These are phyloP conservation scores for Capronia americana DNA, from an alignment of 2,329 filamentous ascomycete species.

Conservation along the genomic window DNA sequence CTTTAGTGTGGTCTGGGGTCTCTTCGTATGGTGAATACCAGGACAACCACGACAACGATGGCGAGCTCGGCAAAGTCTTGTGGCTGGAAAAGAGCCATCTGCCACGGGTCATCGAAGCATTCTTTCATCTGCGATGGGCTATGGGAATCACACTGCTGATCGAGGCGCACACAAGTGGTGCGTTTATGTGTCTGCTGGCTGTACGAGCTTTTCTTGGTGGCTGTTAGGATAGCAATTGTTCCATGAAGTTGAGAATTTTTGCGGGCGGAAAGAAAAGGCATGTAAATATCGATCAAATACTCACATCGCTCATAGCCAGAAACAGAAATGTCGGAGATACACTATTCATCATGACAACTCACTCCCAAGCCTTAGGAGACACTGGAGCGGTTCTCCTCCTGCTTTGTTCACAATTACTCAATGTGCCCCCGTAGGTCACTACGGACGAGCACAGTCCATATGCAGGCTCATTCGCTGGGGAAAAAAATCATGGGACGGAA, in stretches of 20 bases:
- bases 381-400: too few species aligned
- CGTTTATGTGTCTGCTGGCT: neutral
- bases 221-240: neutral
- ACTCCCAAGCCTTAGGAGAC: neutral
- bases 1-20: neutral
- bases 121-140: neutral
- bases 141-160: neutral
- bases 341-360: neutral
- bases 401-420: neutral
- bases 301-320: neutral
- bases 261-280: neutral
- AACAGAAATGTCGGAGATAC: neutral
- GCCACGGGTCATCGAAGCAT: neutral
- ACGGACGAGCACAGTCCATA: neutral
- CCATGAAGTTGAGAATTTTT: neutral
- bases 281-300: neutral
- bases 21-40: neutral
- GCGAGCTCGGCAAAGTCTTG: neutral
- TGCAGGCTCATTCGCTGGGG: neutral
- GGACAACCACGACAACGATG: neutral
- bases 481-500: slow-evolving; percentile 10
- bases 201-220: neutral
- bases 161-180: neutral
- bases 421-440: neutral
- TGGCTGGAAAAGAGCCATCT: neutral